Base-by-base conservation (phyloP, 1,139 yeast genomes). In the Eremothecium sinecaudum region DNA sequence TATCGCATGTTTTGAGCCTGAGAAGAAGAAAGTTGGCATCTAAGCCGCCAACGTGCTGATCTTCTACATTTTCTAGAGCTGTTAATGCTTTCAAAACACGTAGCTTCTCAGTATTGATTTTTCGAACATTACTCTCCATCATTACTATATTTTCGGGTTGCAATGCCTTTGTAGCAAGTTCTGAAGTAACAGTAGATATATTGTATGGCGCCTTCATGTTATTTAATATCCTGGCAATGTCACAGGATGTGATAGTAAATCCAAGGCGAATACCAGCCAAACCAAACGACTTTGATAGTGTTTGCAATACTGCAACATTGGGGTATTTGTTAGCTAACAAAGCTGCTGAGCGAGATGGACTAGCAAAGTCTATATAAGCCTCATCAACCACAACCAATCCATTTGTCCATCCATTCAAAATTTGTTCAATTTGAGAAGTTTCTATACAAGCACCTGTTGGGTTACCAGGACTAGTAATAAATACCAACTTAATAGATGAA, bases 391-490 rank as follows among this genome's bases (percentile, higher is more conserved):
- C 79, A 8, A 90, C 74, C 22, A 87, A 58, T 3, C 95, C 96
- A 48, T 78, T 75, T 13, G 40, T 37, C 79, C 86, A 79, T 37
- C 66, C 64, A 9, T 64, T 53, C 35, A 83, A 60, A 16, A 90
- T 58, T 32, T 64, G 59, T 31, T 72, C 61, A 14, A 90, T 61
- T 17, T 63, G 59, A 0, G 56, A 58, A 7, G 69, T 65, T 18
- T 69, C 65, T 25, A 90, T 57, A 32, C 74, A 61, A 24, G 75
- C 70, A 4, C 80, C 96, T 0, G 98, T 90, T 21, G 98, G 98
- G 56, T 90, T 90, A 19, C 98, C 98, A n/a, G 98, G 98, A 1
- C 96, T 82, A n/a, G 97, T 87, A 43, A 87, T 63, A 55, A 84
- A 87, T 2, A 80, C 66, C 39, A 90, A 57, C 50, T 84, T 87